A percentile compares a stretch with the other conserved stretches of the same genome.
These are phyloP conservation scores for Noccaea bulbosa DNA, from an alignment of 345 rosid genomes.

Conservation along the genomic window DNA sequence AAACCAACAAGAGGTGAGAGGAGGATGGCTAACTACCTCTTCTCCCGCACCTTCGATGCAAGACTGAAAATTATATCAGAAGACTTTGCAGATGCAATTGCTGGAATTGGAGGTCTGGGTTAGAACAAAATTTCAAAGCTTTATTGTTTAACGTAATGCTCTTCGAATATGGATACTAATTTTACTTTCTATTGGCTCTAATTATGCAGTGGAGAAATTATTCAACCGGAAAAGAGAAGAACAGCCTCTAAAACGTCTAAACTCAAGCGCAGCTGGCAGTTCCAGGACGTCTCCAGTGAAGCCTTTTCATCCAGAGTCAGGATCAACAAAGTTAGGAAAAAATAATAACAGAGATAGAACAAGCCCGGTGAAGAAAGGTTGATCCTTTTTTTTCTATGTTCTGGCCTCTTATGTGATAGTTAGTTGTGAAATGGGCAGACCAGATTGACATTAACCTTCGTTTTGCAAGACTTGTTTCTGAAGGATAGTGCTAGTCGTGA, in stretches of 20 bases:
- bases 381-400: background rate
- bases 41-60: slow-evolving; percentile 57
- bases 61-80: slow-evolving; percentile 35
- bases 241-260: slow-evolving; percentile 20
- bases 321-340: slow-evolving; percentile 17
- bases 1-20: slow-evolving; percentile 45
- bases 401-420: background rate
- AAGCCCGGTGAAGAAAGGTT: slow-evolving; percentile 40
- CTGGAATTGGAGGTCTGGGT: slow-evolving; percentile 55
- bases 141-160: slow-evolving; percentile 15
- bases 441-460: slow-evolving; percentile 24
- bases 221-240: slow-evolving; percentile 48
- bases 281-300: slow-evolving; percentile 23
- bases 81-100: slow-evolving; percentile 46
- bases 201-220: slow-evolving; percentile 47
- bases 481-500: slow-evolving; percentile 24
- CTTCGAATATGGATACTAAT: background rate
- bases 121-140: background rate
- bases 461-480: slow-evolving; percentile 24
- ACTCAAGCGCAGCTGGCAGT: slow-evolving; percentile 28
- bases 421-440: slow-evolving; percentile 22
- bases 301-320: slow-evolving; percentile 10
- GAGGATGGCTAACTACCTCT: slow-evolving; percentile 49
- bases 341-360: slow-evolving; percentile 25
- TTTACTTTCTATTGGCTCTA: slow-evolving; percentile 20